Evolutionary conservation across 169 alveolate species (phyloP).

Genomic region (Plasmodium chabaudi): DNA sequence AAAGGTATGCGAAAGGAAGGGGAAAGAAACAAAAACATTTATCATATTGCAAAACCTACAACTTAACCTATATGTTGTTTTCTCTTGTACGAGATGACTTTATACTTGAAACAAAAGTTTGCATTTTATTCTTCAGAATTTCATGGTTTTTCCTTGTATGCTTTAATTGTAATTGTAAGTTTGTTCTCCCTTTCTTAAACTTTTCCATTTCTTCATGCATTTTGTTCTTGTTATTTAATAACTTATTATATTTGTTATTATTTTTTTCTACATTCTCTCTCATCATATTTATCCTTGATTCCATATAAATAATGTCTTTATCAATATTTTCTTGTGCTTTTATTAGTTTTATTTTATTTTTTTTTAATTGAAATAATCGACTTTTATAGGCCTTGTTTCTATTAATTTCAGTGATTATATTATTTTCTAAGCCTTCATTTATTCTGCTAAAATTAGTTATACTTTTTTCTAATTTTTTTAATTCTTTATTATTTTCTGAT

Average conservation of each 20-base stretch:
- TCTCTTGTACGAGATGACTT: constrained; percentile 2
- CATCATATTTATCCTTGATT: constrained; percentile 39
- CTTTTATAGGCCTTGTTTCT: constrained; percentile 30
- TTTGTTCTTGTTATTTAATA: constrained; percentile 45
- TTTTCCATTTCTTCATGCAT: constrained; percentile 61
- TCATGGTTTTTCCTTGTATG: constrained; percentile 28
- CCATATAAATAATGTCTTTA: constrained; percentile 55
- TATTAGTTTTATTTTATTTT: constrained; percentile 19
- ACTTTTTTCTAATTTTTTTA: constrained; percentile 46
- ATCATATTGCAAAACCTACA: too few species aligned
- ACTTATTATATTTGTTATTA: constrained; percentile 12
- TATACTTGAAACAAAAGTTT: constrained; percentile 26
- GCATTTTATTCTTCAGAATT: constrained; percentile 58
- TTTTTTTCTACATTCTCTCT: constrained; percentile 21
- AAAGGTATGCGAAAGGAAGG: too few species aligned
- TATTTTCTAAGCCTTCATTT: constrained; percentile 20
- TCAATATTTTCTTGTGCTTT: constrained; percentile 49
- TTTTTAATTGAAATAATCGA: constrained; percentile 38
- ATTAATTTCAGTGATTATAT: constrained; percentile 30
- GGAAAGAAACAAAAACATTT: too few species aligned
- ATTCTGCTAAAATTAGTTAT: constrained; percentile 18
- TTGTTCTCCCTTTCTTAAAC: constrained; percentile 48
- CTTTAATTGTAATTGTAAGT: constrained; percentile 42
- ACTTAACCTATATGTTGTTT: neutral
- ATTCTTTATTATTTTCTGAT: constrained; percentile 41